Evolutionary conservation across 306 rosid species (phyloP).

Genomic region (Dryas octopetala): DNA sequence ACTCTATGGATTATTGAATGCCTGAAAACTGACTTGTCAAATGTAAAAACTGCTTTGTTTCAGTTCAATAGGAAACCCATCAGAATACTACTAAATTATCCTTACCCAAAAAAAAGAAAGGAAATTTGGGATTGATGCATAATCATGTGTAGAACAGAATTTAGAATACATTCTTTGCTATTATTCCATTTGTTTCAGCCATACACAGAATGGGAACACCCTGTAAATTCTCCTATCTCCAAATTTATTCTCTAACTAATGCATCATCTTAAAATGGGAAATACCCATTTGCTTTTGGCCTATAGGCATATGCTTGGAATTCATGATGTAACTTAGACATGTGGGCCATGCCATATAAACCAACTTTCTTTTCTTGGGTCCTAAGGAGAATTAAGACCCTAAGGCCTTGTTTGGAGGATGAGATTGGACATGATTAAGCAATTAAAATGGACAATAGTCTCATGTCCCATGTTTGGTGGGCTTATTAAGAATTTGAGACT

Average conservation of each 20-base stretch:
- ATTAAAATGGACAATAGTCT: no score
- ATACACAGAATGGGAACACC: constrained; percentile 6
- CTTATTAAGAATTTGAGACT: no score
- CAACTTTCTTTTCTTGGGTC: background rate
- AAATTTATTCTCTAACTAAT: background rate
- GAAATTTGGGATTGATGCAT: constrained; percentile 20
- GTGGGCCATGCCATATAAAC: background rate
- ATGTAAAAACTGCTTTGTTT: background rate
- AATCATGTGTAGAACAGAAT: background rate
- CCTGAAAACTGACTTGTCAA: constrained; percentile 3
- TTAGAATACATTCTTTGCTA: constrained; percentile 16
- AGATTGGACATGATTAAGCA: no score
- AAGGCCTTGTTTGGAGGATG: no score
- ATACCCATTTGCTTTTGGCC: background rate
- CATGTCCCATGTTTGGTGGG: no score
- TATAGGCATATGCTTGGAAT: constrained; percentile 3
- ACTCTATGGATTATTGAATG: background rate
- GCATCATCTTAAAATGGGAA: background rate
- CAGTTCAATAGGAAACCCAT: background rate
- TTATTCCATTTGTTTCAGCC: constrained; percentile 1
- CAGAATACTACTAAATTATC: constrained; percentile 3
- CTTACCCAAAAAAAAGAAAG: background rate
- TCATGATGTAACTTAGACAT: background rate
- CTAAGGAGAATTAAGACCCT: no score
- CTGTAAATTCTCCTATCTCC: constrained; percentile 20